phyloP scores from a whole-genome alignment of 768 basidiomycete species.

The Auricularia sp. region DNA sequence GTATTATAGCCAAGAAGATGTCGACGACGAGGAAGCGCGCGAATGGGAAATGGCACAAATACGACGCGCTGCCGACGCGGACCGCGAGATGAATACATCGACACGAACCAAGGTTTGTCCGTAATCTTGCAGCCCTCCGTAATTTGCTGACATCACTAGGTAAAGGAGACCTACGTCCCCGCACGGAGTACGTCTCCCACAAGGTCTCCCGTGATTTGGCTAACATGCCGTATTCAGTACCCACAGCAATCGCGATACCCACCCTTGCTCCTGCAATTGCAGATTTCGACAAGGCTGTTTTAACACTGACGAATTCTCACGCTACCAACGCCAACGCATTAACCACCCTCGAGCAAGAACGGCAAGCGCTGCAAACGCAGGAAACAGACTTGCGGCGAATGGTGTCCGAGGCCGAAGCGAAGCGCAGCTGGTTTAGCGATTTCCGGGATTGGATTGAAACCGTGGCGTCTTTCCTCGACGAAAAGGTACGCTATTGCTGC shows the following conservation, averaged over 20 bases:
- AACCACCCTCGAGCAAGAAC: conserved; percentile 48
- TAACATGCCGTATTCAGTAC: conserved; percentile 39
- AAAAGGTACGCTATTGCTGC: conserved; percentile 45
- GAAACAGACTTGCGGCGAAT: conserved; percentile 67
- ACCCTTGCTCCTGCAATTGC: conserved; percentile 49
- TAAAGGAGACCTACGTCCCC: conserved; percentile 56
- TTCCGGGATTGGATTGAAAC: conserved; percentile 77
- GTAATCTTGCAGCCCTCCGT: too few relatives aligned
- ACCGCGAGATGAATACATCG: neutral
- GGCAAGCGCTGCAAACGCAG: conserved; percentile 49
- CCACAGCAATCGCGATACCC: conserved; percentile 51
- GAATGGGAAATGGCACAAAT: conserved; percentile 85
- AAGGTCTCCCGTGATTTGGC: conserved; percentile 4
- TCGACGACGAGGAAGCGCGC: conserved; percentile 72
- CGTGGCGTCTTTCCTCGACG: conserved; percentile 77
- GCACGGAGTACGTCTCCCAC: conserved; percentile 45
- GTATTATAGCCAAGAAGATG: conserved; percentile 36
- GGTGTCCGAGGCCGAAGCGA: conserved; percentile 63
- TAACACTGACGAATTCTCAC: conserved; percentile 58
- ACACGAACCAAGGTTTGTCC: neutral
- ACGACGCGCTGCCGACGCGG: conserved; percentile 43
- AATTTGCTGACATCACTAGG: too few relatives aligned
- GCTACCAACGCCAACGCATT: conserved; percentile 47
- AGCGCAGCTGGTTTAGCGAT: conserved; percentile 69
- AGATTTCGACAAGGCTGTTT: conserved; percentile 49